phyloP scores from a whole-genome alignment of 2,329 filamentous ascomycete species.

The Claviceps capensis region DNA sequence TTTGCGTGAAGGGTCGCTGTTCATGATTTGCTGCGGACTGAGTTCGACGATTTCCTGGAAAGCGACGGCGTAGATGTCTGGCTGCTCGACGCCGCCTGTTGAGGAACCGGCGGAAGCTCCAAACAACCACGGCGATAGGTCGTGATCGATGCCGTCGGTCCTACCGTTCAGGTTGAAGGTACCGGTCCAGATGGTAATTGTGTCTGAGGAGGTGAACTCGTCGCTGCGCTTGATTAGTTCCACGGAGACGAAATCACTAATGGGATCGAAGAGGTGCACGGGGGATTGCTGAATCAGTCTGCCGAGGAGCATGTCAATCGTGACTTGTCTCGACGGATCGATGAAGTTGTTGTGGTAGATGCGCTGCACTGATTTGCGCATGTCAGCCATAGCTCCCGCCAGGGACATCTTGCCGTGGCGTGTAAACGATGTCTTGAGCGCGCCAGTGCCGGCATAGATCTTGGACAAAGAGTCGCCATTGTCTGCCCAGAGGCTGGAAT shows the following conservation, averaged over 20 bases:
- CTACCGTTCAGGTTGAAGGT: slow-evolving; percentile 94
- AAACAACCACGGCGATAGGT: slow-evolving; percentile 77
- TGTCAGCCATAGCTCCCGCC: slow-evolving; percentile 86
- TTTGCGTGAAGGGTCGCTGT: slow-evolving; percentile 78
- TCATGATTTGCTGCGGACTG: slow-evolving; percentile 97
- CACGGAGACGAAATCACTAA: slow-evolving; percentile 75
- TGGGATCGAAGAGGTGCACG: slow-evolving; percentile 82
- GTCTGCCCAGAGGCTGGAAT: slow-evolving; percentile 91
- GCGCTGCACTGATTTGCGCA: slow-evolving; percentile 82
- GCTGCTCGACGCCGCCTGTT: slow-evolving; percentile 43
- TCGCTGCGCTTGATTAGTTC: slow-evolving; percentile 55
- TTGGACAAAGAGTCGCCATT: slow-evolving; percentile 89
- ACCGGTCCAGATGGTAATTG: slow-evolving; percentile 70
- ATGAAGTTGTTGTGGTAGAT: slow-evolving; percentile 97
- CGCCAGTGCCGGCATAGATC: slow-evolving; percentile 93
- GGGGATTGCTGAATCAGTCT: slow-evolving; percentile 69
- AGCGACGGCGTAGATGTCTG: slow-evolving; percentile 78
- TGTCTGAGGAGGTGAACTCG: slow-evolving; percentile 63
- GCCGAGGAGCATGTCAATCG: slow-evolving; percentile 85
- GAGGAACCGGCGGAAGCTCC: slow-evolving; percentile 39
- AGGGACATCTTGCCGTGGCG: slow-evolving; percentile 91
- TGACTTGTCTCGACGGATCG: slow-evolving; percentile 84
- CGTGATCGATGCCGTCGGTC: slow-evolving; percentile 60
- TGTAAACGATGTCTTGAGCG: slow-evolving; percentile 90
- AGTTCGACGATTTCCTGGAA: slow-evolving; percentile 99